Evolutionary conservation across 2,329 filamentous ascomycete species (phyloP).

Genomic region (Penicillium sp.): DNA sequence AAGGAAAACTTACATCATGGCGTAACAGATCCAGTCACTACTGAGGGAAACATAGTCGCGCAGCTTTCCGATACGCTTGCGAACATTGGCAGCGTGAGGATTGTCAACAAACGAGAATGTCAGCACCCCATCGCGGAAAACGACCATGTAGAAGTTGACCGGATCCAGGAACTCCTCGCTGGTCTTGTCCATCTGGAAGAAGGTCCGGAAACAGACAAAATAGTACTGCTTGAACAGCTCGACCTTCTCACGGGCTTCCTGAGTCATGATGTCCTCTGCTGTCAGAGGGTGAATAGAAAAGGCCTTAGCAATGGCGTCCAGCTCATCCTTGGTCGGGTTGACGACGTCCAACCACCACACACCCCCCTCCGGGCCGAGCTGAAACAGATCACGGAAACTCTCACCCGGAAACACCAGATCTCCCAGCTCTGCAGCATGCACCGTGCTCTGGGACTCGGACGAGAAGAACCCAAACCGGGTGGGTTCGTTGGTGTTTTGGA

Average conservation of each 20-base stretch:
- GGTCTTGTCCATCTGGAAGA: conserved; percentile 75
- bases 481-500: conserved; percentile 54
- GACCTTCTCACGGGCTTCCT: conserved; percentile 96
- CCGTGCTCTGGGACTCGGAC: conserved; percentile 87
- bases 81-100: conserved; percentile 80
- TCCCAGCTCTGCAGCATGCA: conserved; percentile 84
- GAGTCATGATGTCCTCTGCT: conserved; percentile 90
- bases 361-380: conserved; percentile 65
- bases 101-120: conserved; percentile 93
- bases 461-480: conserved; percentile 97
- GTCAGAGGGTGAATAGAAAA: conserved; percentile 96
- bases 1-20: conserved; percentile 69
- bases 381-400: conserved; percentile 83
- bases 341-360: conserved; percentile 99
- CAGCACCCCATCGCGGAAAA: conserved; percentile 90
- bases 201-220: conserved; percentile 95
- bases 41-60: conserved; percentile 94
- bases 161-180: conserved; percentile 84
- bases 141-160: conserved; percentile 93
- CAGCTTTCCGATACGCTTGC: conserved; percentile 84
- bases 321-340: conserved; percentile 83
- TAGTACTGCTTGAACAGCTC: conserved; percentile 97
- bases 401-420: conserved; percentile 87
- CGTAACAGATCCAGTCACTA: conserved; percentile 98
- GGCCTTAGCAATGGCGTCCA: conserved; percentile 82